A percentile compares a stretch with the other conserved stretches of the same genome.
phyloP scores from a whole-genome alignment of 306 rosid genomes.

The Arachis hypogaea region DNA sequence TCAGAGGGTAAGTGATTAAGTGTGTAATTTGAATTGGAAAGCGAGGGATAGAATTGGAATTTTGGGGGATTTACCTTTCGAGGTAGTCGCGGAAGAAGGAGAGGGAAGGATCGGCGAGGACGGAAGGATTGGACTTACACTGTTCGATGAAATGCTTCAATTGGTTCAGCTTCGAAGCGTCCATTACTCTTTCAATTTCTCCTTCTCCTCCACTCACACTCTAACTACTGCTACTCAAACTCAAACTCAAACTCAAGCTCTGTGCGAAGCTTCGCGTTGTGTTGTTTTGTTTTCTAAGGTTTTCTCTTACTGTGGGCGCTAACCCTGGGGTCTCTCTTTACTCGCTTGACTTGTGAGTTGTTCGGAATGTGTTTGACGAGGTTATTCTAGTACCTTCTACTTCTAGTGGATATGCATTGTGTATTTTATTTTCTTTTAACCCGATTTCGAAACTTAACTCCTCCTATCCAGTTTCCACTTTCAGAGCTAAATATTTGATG shows the following conservation, averaged over 20 bases:
- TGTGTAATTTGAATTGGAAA: neutral
- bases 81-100: constrained; percentile 92
- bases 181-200: constrained; percentile 44
- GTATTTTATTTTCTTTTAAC: too few relatives aligned
- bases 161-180: constrained; percentile 62
- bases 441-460: too few relatives aligned
- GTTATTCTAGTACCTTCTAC: neutral
- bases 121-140: constrained; percentile 77
- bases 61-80: constrained; percentile 54
- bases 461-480: too few relatives aligned
- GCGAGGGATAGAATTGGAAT: neutral
- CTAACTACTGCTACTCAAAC: neutral
- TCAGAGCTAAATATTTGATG: too few relatives aligned
- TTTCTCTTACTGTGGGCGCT: neutral
- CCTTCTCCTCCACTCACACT: neutral
- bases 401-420: neutral
- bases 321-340: too few relatives aligned
- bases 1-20: neutral
- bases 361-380: neutral
- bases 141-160: constrained; percentile 75
- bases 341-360: too few relatives aligned
- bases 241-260: neutral
- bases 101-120: constrained; percentile 78
- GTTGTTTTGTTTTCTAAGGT: neutral
- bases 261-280: neutral